Base-by-base conservation (phyloP, 495 filamentous ascomycete genomes). In the Penicillium lividum region DNA sequence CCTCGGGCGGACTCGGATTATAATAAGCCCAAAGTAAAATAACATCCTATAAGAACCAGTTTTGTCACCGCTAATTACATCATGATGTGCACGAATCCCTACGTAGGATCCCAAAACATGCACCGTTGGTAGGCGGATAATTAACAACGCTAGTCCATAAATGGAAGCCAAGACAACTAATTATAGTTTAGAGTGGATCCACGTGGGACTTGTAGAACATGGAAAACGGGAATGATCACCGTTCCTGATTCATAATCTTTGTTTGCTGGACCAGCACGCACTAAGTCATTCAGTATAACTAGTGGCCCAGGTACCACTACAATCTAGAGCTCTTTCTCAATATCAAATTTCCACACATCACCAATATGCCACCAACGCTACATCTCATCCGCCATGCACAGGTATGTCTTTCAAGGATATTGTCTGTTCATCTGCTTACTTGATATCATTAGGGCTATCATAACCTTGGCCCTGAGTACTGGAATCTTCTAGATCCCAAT, bases 381-480 rank as follows among this genome's bases (percentile, higher is more conserved):
- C 74, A 77, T 57, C 65, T 65, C 44, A 64, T 77, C 38, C 69
- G 75, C n/a, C 75, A 77, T 54, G 74, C 71, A 42, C 66, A 77
- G 57, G 73, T 73, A 30, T 22, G 40, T 31, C 27, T 48, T 8
- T 18, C 27, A 29, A 13, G 1, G 1, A 5, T 44, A 25, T 22
- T 27, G 4, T 18, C 5, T 27, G 7, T 27, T 46, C 18, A 22
- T 3, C 9, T 22, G 22, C 50, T 54, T 7, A 61, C 51, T 18
- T 44, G 5, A 18, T 16, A 58, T 81, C n/a, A 16, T 22, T 16
- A 92, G 75, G 90, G 89, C 65, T 79, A 79, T 61, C 90, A 94
- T 76, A 93, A 95, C 72, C 81, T 92, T 63, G 74, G 63, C 42
- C 51, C 59, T 11, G 80, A 73, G 45, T 87, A 89, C 71, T 84